Evolutionary conservation across 2,329 filamentous ascomycete genomes (phyloP).

Genomic region (Fusarium penzigii): DNA sequence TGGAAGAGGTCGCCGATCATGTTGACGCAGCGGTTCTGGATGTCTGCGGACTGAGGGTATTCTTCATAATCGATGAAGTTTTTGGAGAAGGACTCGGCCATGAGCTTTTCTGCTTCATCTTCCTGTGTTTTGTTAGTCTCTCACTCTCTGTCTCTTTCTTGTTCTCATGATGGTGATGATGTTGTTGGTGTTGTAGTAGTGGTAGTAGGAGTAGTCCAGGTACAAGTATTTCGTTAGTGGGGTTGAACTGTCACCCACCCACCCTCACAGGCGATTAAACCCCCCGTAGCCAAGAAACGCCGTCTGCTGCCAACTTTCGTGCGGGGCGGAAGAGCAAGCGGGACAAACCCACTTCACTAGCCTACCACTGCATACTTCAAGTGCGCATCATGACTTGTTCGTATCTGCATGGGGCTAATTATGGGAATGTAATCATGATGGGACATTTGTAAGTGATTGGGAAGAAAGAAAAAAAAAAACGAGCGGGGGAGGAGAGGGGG

Average conservation of each 20-base stretch:
- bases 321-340: too few relatives aligned
- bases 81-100: slow-evolving; percentile 88
- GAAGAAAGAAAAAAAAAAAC: too few relatives aligned
- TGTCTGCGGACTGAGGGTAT: slow-evolving; percentile 78
- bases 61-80: slow-evolving; percentile 95
- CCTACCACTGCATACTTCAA: too few relatives aligned
- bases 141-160: too few relatives aligned
- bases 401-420: too few relatives aligned
- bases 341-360: too few relatives aligned
- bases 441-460: not conserved
- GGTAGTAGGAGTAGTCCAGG: slow-evolving; percentile 1
- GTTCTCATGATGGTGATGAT: slow-evolving; percentile 2
- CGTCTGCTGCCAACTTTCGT: too few relatives aligned
- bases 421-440: too few relatives aligned
- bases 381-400: too few relatives aligned
- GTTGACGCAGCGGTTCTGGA: slow-evolving; percentile 88
- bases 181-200: slow-evolving; percentile 1
- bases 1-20: slow-evolving; percentile 92
- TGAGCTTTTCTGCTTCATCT: slow-evolving; percentile 93
- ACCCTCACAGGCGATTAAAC: too few relatives aligned
- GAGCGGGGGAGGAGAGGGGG: not conserved
- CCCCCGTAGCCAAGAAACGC: slow-evolving; percentile 14
- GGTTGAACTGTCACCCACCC: too few relatives aligned
- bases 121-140: slow-evolving; percentile 66
- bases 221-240: too few relatives aligned